phyloP scores from a whole-genome alignment of 345 rosid genomes.

The Erucastrum elatum region DNA sequence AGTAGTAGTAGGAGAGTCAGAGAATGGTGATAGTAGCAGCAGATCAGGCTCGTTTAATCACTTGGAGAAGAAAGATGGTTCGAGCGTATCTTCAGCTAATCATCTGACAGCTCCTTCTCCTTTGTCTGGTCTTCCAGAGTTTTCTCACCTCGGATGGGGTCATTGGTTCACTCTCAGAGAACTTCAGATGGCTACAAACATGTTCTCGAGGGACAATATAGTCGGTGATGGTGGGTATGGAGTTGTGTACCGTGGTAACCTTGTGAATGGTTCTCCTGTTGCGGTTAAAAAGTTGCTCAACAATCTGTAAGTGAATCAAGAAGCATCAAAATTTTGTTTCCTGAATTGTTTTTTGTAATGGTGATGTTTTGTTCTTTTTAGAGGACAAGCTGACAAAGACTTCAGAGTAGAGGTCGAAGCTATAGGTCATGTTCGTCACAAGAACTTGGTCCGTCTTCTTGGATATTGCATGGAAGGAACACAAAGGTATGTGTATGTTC shows the following conservation, averaged over 20 bases:
- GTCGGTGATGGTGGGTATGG: conserved; percentile 83
- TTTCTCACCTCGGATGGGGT: conserved; percentile 95
- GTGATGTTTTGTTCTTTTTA: conserved; percentile 38
- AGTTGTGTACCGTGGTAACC: conserved; percentile 77
- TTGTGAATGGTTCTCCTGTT: conserved; percentile 76
- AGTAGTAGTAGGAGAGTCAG: conserved; percentile 41
- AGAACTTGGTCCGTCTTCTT: conserved; percentile 87
- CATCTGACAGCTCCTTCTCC: conserved; percentile 81
- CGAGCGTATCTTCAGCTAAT: conserved; percentile 55
- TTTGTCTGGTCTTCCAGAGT: conserved; percentile 84
- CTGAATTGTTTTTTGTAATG: conserved; percentile 7
- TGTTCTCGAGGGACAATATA: conserved; percentile 55
- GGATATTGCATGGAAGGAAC: conserved; percentile 98
- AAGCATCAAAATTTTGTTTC: neutral
- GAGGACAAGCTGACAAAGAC: conserved; percentile 98
- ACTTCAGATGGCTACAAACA: conserved; percentile 73
- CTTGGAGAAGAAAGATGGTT: conserved; percentile 51
- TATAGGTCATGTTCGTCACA: conserved; percentile 94
- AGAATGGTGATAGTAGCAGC: conserved; percentile 61
- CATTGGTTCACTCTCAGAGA: conserved; percentile 98
- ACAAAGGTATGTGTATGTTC: conserved; percentile 47
- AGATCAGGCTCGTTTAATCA: conserved; percentile 68
- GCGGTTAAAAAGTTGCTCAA: conserved; percentile 95
- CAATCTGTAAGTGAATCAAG: conserved; percentile 60
- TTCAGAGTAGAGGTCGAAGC: conserved; percentile 96